Evolutionary conservation across 768 basidiomycete species (phyloP), one percentile per base, ranked within the genome.

Genomic region (Tricholomella constricta): DNA sequence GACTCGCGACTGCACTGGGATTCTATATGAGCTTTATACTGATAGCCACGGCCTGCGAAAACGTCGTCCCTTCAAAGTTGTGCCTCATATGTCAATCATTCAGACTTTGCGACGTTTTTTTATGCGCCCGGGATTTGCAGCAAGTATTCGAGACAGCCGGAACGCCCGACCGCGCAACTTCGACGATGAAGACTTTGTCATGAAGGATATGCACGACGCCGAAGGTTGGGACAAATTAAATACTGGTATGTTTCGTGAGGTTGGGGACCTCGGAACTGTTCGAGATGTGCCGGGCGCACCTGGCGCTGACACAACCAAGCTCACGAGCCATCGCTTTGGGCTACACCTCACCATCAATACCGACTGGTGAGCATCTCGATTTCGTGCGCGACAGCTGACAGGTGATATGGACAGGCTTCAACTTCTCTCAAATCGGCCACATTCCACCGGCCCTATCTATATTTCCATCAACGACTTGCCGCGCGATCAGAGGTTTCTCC

Each of bases 391-490:
- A 31, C 17, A 4, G 4, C n/a, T 46, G 11, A 25, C 7, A 11
- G 3, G 3, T 44, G 27, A 27, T 6, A 6, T 44, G 31, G 12
- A 26, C 32, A 46, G 45, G 27, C 20, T 46, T 46, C 15, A 22
- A 8, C n/a, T 46, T 22, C 47, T 65, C 2, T 50, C 50, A 0
- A 56, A 56, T 27, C 36, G 58, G 7, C 66, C 68, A 3, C 67
- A 69, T 51, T 67, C 65, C 6, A 52, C 58, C 10, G 64, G 66
- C 11, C 57, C 61, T 15, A 25, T 64, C 2, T 68, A 65, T 47
- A 51, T 65, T 7, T 25, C 57, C 2, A 62, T 67, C 52, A 59
- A 61, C 23, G 51, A 69, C 45, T 51, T 69, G 0, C 61, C 55
- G 7, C 40, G 58, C 1, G 51, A 59, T 11, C 42, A 62, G 14